Conservation (phyloP, 768 basidiomycete genomes). For the Melanogaster broomeanus region DNA sequence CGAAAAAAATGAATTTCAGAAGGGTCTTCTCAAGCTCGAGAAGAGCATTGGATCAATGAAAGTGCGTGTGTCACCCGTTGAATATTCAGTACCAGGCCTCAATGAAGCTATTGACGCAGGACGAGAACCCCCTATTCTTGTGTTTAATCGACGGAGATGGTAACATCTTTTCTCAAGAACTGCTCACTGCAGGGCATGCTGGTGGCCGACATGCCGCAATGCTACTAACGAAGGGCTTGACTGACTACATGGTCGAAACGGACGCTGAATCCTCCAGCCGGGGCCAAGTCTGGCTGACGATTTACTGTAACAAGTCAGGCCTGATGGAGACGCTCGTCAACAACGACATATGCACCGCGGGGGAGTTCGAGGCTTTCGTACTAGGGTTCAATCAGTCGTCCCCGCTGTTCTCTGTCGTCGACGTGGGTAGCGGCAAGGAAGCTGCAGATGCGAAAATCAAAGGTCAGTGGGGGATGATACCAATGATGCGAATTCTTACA, state of each 20-base stretch:
- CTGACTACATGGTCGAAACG: conserved; percentile 30
- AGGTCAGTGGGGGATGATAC: conserved; percentile 20
- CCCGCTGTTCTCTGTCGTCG: conserved; percentile 42
- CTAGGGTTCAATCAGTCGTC: conserved; percentile 42
- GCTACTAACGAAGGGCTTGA: conserved; percentile 37
- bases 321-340: conserved; percentile 32
- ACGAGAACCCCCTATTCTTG: conserved; percentile 40
- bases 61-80: conserved; percentile 17
- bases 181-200: conserved; percentile 30
- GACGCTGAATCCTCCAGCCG: conserved; percentile 26
- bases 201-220: conserved; percentile 40
- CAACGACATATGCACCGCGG: conserved; percentile 31
- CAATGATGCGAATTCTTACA: background rate
- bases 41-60: conserved; percentile 32
- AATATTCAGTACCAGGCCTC: background rate
- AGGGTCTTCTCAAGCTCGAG: conserved; percentile 31
- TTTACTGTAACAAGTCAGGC: conserved; percentile 39
- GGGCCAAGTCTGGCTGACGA: conserved; percentile 37
- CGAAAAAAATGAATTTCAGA: conserved; percentile 31
- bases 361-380: conserved; percentile 39
- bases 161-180: conserved; percentile 37
- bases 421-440: conserved; percentile 45
- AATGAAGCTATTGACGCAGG: conserved; percentile 19
- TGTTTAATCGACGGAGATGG: conserved; percentile 44
- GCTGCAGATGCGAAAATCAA: conserved; percentile 45